Evolutionary conservation across 345 rosid species (phyloP).

Genomic region (Kandelia obovata): DNA sequence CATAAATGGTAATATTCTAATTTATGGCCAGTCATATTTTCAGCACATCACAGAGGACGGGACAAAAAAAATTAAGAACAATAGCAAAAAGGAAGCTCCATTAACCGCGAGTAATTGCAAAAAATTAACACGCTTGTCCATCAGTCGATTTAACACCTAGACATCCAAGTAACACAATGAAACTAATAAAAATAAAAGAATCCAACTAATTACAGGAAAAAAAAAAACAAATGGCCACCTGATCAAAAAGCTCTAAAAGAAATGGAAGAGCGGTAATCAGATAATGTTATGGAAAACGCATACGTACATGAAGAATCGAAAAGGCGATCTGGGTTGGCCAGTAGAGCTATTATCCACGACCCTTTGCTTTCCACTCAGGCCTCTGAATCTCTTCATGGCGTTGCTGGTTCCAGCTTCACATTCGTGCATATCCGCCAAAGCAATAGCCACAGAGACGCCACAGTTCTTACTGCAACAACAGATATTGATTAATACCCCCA

Average conservation of each 20-base stretch:
- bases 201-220: neutral
- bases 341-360: slow-evolving; percentile 18
- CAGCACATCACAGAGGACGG: neutral
- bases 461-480: slow-evolving; percentile 44
- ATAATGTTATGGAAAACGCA: slow-evolving; percentile 3
- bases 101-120: too few species aligned
- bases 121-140: too few species aligned
- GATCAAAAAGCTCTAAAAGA: neutral
- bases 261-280: neutral
- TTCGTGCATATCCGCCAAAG: slow-evolving; percentile 73
- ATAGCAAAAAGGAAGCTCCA: too few species aligned
- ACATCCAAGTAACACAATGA: neutral
- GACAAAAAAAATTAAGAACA: neutral
- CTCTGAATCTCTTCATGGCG: slow-evolving; percentile 64
- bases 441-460: slow-evolving; percentile 54
- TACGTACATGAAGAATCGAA: slow-evolving; percentile 62
- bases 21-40: neutral
- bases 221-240: too few species aligned
- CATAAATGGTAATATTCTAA: neutral
- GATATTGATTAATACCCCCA: neutral
- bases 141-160: neutral
- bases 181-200: neutral
- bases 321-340: slow-evolving; percentile 73
- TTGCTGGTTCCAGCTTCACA: slow-evolving; percentile 36
- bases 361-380: slow-evolving; percentile 28